A percentile compares a stretch with the other conserved stretches of the same genome.
Evolutionary conservation across 2,329 filamentous ascomycete genomes (phyloP).

Genomic region (Fusarium musae): DNA sequence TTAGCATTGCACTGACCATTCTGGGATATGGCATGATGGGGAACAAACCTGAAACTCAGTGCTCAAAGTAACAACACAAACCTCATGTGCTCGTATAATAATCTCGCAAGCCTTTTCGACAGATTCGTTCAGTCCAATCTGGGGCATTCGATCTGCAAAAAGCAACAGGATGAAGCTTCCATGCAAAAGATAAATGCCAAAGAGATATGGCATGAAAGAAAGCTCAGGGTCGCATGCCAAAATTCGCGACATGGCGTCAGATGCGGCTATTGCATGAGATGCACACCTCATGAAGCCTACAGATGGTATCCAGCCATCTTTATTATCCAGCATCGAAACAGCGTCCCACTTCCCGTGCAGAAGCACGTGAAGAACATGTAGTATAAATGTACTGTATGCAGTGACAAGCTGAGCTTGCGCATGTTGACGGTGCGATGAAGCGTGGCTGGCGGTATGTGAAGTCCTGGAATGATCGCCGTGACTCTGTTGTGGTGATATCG

Average conservation of each 20-base stretch:
- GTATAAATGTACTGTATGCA: not conserved
- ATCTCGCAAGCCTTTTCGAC: not conserved
- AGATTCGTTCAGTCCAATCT: not conserved
- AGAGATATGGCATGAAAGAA: not conserved
- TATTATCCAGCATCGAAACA: not conserved
- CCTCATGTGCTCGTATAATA: not conserved
- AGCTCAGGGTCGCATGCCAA: not conserved
- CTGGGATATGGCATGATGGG: fast-evolving
- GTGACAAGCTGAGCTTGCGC: conserved; percentile 1
- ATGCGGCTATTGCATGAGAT: not conserved
- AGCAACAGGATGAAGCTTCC: not conserved
- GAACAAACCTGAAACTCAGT: not conserved
- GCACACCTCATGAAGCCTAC: conserved; percentile 1
- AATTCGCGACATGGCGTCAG: not conserved
- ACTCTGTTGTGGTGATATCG: not conserved
- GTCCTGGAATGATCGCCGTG: not conserved
- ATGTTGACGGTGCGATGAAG: not conserved
- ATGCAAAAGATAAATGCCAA: not conserved
- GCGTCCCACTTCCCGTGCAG: not conserved
- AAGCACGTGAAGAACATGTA: not conserved
- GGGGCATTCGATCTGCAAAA: conserved; percentile 1
- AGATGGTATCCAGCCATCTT: not conserved
- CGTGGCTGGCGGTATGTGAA: not conserved
- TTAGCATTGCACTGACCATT: fast-evolving
- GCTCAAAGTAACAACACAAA: not conserved